Evolutionary conservation across 768 basidiomycete species (phyloP).

Genomic region (Russula lepida): DNA sequence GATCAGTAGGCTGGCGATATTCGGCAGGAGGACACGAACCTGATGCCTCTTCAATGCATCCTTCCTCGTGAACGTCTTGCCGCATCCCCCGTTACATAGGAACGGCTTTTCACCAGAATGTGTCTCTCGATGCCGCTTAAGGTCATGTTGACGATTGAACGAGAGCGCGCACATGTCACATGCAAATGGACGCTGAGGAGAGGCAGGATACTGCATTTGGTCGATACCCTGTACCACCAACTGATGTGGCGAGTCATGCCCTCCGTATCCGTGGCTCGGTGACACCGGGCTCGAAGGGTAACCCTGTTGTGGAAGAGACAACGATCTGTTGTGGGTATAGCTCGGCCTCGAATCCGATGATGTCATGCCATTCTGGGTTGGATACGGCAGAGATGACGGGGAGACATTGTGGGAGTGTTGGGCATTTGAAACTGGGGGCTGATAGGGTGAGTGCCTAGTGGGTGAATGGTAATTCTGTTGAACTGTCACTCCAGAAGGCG

Average conservation of each 20-base stretch:
- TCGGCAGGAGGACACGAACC: slow-evolving; percentile 33
- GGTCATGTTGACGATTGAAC: slow-evolving; percentile 79
- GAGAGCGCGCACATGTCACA: slow-evolving; percentile 61
- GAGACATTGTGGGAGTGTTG: slow-evolving; percentile 2
- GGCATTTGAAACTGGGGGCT: not conserved
- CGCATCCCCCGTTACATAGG: slow-evolving; percentile 74
- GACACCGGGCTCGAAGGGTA: not conserved
- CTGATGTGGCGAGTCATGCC: slow-evolving; percentile 20
- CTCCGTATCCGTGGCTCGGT: slow-evolving; percentile 4
- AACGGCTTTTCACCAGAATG: slow-evolving; percentile 83
- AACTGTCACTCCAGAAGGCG: slow-evolving; percentile 6
- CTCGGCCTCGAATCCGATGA: slow-evolving; percentile 9
- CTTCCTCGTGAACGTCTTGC: slow-evolving; percentile 82
- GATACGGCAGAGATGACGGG: slow-evolving; percentile 7
- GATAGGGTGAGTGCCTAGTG: slow-evolving; percentile 11
- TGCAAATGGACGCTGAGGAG: slow-evolving; percentile 33
- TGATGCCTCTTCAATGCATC: slow-evolving; percentile 83
- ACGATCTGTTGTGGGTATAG: slow-evolving; percentile 15
- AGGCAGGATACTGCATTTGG: slow-evolving; percentile 31
- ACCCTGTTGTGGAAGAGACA: slow-evolving; percentile 11
- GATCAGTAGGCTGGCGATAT: not conserved
- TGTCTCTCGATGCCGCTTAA: slow-evolving; percentile 78
- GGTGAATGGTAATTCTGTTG: slow-evolving; percentile 12
- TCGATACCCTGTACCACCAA: slow-evolving; percentile 21
- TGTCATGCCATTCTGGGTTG: slow-evolving; percentile 5